Percentiles rank a stretch among this genome's conserved stretches.
Conservation (phyloP, 2,329 filamentous ascomycete species). For the Boeremia lycopersici region DNA sequence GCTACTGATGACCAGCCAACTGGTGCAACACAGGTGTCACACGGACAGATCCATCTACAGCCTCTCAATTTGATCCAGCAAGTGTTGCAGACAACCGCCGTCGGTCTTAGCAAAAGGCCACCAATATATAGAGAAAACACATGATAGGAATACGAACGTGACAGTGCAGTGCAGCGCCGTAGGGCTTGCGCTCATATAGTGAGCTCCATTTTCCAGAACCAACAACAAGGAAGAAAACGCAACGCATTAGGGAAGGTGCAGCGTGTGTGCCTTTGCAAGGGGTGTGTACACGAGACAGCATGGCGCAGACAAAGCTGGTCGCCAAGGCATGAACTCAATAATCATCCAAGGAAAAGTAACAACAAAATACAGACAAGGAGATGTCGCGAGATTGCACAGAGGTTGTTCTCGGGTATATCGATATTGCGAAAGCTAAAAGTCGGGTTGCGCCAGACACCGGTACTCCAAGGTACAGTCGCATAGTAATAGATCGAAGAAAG, state of each 20-base stretch:
- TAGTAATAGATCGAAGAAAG: slow-evolving; percentile 8
- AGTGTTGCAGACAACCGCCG: slow-evolving; percentile 13
- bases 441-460: slow-evolving; percentile 16
- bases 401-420: slow-evolving; percentile 27
- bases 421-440: slow-evolving; percentile 1
- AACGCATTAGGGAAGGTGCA: slow-evolving; percentile 8
- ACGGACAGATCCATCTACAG: slow-evolving; percentile 2
- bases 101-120: not conserved
- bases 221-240: not conserved
- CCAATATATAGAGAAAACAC: not conserved
- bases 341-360: slow-evolving; percentile 7
- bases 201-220: slow-evolving; percentile 5
- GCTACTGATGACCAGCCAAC: not conserved
- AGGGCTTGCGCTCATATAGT: not conserved
- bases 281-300: slow-evolving; percentile 10
- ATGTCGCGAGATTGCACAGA: slow-evolving; percentile 19
- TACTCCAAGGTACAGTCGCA: slow-evolving; percentile 18
- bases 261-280: slow-evolving; percentile 1
- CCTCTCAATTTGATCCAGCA: slow-evolving; percentile 6
- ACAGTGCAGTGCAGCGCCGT: slow-evolving; percentile 4
- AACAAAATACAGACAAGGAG: slow-evolving; percentile 12
- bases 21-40: not conserved
- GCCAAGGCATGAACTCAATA: slow-evolving; percentile 5
- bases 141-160: not conserved
- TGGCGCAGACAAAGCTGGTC: not conserved